Conservation (phyloP, 1,284 basidiomycete genomes). For the Trametes versicolor region DNA sequence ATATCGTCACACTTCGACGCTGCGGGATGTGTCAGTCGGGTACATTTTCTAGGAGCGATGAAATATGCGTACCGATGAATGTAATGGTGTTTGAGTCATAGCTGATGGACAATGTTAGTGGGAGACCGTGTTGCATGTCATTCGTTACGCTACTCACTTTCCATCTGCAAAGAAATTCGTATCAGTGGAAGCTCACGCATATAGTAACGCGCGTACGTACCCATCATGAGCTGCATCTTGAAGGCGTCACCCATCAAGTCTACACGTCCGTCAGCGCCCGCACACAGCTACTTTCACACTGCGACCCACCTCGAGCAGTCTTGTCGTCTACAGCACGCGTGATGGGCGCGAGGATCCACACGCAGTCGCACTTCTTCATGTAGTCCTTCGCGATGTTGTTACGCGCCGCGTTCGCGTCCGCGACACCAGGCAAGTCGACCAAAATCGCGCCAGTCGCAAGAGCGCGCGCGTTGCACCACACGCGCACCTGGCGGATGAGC, state of each 20-base stretch:
- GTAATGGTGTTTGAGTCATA: constrained; percentile 67
- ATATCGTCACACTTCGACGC: constrained; percentile 73
- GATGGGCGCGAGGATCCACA: constrained; percentile 67
- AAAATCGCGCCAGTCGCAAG: constrained; percentile 65
- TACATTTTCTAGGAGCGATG: neutral
- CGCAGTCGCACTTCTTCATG: constrained; percentile 67
- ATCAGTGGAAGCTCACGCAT: constrained; percentile 1
- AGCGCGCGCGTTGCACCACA: constrained; percentile 61
- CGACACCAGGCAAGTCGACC: constrained; percentile 71
- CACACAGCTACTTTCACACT: neutral
- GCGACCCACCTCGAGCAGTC: constrained; percentile 58
- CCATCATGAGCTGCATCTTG: constrained; percentile 66
- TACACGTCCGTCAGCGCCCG: constrained; percentile 31
- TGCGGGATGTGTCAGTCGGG: constrained; percentile 31
- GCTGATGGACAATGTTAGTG: constrained; percentile 40
- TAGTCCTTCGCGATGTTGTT: constrained; percentile 67
- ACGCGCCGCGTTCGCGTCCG: constrained; percentile 66
- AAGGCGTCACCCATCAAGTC: constrained; percentile 70
- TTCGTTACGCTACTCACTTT: constrained; percentile 51
- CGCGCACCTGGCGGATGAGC: constrained; percentile 66
- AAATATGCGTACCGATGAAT: constrained; percentile 56
- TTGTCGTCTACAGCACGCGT: constrained; percentile 67
- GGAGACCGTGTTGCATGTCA: constrained; percentile 4
- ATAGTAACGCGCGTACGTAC: constrained; percentile 34
- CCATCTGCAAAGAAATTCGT: constrained; percentile 49